Evolutionary conservation across 148 eudicot species (phyloP).

Genomic region (Euryodendron excelsum): DNA sequence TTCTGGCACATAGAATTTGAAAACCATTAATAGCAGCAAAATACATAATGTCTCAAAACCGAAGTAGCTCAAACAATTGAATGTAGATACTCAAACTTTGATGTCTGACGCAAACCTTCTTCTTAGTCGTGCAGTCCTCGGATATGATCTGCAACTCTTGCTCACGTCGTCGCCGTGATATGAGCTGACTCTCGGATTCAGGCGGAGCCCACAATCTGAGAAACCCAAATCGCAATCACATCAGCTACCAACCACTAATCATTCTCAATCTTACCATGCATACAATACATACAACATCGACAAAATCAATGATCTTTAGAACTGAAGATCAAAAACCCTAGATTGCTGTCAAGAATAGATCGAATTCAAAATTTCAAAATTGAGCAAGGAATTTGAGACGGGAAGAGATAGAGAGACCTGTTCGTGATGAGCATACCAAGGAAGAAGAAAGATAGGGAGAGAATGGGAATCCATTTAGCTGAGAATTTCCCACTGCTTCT

Average conservation of each 20-base stretch:
- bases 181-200: constrained; percentile 60
- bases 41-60: background rate
- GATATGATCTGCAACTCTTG: constrained; percentile 68
- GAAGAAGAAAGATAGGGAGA: constrained; percentile 64
- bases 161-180: constrained; percentile 55
- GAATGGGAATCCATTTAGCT: constrained; percentile 62
- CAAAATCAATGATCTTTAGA: no score
- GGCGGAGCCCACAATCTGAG: constrained; percentile 59
- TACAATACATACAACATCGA: background rate
- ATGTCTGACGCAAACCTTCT: constrained; percentile 35
- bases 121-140: constrained; percentile 67
- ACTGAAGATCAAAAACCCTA: no score
- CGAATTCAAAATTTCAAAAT: background rate
- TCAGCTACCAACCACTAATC: background rate
- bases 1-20: constrained; percentile 38
- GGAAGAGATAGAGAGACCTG: constrained; percentile 41
- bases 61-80: background rate
- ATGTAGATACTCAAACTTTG: background rate
- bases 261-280: background rate
- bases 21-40: background rate
- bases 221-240: background rate
- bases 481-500: constrained; percentile 60
- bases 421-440: constrained; percentile 75
- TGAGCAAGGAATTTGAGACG: no score
- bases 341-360: background rate